Conservation (phyloP, 2,329 filamentous ascomycete genomes). For the Trichoderma harzianum region DNA sequence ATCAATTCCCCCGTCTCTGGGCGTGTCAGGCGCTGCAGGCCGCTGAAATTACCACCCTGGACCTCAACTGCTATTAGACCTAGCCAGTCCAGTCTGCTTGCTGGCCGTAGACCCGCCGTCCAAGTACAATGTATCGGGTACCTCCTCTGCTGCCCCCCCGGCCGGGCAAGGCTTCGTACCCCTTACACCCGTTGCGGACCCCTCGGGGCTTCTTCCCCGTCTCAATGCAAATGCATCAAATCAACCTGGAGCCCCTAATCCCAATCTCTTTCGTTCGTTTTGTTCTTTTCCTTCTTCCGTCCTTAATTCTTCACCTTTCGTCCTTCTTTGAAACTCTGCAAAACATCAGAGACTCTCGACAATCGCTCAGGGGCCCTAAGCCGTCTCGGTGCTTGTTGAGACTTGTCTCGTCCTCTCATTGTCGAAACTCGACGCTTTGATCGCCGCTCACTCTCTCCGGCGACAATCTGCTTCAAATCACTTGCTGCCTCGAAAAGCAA, state of each 20-base stretch:
- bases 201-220: constrained; percentile 1
- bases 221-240: constrained; percentile 16
- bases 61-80: background rate
- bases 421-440: background rate
- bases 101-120: background rate
- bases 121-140: background rate
- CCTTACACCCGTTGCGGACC: constrained; percentile 12
- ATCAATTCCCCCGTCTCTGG: background rate
- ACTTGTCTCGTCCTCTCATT: constrained; percentile 19
- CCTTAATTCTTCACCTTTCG: background rate
- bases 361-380: constrained; percentile 9
- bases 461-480: background rate
- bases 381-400: constrained; percentile 12
- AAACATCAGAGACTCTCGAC: constrained; percentile 10
- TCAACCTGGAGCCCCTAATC: constrained; percentile 15
- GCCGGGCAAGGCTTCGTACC: constrained; percentile 6
- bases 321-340: constrained; percentile 10
- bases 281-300: background rate
- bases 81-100: background rate
- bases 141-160: background rate
- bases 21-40: background rate
- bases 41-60: background rate
- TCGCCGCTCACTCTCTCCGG: constrained; percentile 14
- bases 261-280: constrained; percentile 1
- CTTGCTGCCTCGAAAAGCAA: constrained; percentile 2